A percentile compares a stretch with the other conserved stretches of the same genome.
Conservation (phyloP, 108 stramenopile genomes). For the Cylindrotheca closterium region DNA sequence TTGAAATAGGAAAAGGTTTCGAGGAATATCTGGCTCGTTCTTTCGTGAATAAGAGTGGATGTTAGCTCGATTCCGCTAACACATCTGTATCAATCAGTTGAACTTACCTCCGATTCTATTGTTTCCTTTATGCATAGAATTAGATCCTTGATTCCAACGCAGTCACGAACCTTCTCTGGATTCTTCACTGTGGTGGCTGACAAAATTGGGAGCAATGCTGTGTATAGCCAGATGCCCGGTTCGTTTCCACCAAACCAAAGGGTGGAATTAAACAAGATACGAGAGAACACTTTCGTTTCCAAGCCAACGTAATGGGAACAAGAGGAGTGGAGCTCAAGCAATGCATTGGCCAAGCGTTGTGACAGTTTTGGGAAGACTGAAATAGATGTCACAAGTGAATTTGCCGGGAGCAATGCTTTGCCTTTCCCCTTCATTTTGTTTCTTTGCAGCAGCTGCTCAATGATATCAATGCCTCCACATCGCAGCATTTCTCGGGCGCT, state of each 20-base stretch:
- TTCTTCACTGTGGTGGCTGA: constrained; percentile 45
- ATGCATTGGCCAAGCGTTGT: constrained; percentile 43
- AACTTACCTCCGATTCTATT: constrained; percentile 27
- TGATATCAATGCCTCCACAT: constrained; percentile 70
- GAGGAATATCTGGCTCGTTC: background rate
- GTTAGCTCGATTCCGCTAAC: no score
- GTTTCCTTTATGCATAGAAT: constrained; percentile 38
- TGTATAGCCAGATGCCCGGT: constrained; percentile 45
- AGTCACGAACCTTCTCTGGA: constrained; percentile 66
- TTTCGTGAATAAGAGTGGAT: no score
- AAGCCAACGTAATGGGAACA: constrained; percentile 52
- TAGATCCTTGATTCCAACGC: constrained; percentile 48
- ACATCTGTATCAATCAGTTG: no score
- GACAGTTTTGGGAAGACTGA: constrained; percentile 23
- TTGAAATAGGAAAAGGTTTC: background rate
- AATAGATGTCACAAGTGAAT: constrained; percentile 4
- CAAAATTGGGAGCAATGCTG: constrained; percentile 59
- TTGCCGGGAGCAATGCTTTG: background rate
- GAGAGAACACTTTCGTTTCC: constrained; percentile 65
- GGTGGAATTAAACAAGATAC: constrained; percentile 69
- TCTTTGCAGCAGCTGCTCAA: constrained; percentile 44
- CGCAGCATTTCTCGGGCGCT: constrained; percentile 71
- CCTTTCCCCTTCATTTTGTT: constrained; percentile 13
- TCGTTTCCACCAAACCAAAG: constrained; percentile 54
- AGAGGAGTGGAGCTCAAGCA: constrained; percentile 64